Conservation (phyloP, 371 early-diverging fungal species). For the Lichtheimia corymbifera region DNA sequence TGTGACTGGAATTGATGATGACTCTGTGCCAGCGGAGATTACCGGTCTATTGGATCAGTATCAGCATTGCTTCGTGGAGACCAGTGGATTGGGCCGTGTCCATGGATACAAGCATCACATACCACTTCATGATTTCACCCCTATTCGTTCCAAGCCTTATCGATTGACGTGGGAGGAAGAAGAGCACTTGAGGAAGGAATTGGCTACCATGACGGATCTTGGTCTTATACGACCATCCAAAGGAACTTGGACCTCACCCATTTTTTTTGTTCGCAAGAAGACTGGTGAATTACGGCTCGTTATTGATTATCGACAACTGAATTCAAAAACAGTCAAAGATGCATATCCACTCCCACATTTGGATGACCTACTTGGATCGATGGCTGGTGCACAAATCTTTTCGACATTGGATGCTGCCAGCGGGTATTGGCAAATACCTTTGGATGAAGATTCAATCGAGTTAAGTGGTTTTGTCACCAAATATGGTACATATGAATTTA, state of each 20-base stretch:
- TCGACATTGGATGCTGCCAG: conserved; percentile 24
- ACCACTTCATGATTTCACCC: not conserved
- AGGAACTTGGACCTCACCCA: conserved; percentile 27
- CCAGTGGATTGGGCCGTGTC: not conserved
- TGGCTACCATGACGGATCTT: conserved; percentile 9
- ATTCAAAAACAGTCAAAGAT: conserved; percentile 31
- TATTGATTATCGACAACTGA: conserved; percentile 32
- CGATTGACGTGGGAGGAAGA: not conserved
- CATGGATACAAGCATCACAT: not conserved
- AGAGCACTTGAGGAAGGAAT: not conserved
- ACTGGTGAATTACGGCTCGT: conserved; percentile 38
- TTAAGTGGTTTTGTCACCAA: conserved; percentile 41
- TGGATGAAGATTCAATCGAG: conserved; percentile 13
- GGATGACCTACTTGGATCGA: conserved; percentile 28
- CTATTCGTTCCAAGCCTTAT: not conserved
- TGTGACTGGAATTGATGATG: too few relatives aligned
- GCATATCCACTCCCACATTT: conserved; percentile 42
- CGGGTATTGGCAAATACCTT: conserved; percentile 51
- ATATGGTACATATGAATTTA: conserved; percentile 45
- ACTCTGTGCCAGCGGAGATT: not conserved
- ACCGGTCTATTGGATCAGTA: not conserved
- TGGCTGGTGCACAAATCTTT: conserved; percentile 24
- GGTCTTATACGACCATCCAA: conserved; percentile 21
- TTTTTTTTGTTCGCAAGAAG: conserved; percentile 47
- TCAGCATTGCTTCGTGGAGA: not conserved